Evolutionary conservation across 768 basidiomycete species (phyloP).

Genomic region (Tylopilus subfusipes): DNA sequence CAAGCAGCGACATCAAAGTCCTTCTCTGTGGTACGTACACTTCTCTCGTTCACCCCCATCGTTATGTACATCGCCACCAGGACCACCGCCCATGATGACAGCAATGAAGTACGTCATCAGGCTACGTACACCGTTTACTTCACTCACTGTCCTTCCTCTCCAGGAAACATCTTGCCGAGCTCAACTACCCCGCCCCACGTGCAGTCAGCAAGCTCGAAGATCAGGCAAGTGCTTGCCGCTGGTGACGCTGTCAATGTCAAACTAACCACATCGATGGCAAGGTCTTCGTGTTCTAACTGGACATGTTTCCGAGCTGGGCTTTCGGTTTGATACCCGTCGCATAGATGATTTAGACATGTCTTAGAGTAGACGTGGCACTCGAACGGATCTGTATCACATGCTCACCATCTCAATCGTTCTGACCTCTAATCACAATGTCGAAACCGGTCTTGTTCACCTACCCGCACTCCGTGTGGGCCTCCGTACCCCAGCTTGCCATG

Average conservation of each 20-base stretch:
- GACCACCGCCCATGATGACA: slow-evolving; percentile 72
- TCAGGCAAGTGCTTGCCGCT: slow-evolving; percentile 45
- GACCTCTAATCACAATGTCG: not conserved
- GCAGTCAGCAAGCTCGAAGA: slow-evolving; percentile 92
- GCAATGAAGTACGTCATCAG: slow-evolving; percentile 69
- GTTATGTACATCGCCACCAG: slow-evolving; percentile 29
- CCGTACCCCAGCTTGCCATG: slow-evolving; percentile 41
- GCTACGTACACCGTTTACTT: not conserved
- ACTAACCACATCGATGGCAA: slow-evolving; percentile 21
- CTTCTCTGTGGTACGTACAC: slow-evolving; percentile 75
- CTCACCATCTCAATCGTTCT: not conserved
- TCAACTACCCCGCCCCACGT: slow-evolving; percentile 84
- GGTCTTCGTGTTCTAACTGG: slow-evolving; percentile 41
- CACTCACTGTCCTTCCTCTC: slow-evolving; percentile 2
- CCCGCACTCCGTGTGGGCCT: slow-evolving; percentile 38
- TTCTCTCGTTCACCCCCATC: slow-evolving; percentile 2
- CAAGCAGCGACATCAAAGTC: slow-evolving; percentile 68
- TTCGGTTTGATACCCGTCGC: slow-evolving; percentile 3
- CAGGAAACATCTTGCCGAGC: slow-evolving; percentile 85
- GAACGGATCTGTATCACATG: not conserved
- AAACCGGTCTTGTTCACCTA: slow-evolving; percentile 37
- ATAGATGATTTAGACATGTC: slow-evolving; percentile 1
- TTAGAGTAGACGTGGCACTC: slow-evolving; percentile 2
- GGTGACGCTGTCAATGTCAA: no score
- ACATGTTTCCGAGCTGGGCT: not conserved